A percentile compares a stretch with the other conserved stretches of the same genome.
These are phyloP conservation scores for Penicillium concentricum DNA, from an alignment of 2,329 filamentous ascomycete genomes.

Conservation along the genomic window DNA sequence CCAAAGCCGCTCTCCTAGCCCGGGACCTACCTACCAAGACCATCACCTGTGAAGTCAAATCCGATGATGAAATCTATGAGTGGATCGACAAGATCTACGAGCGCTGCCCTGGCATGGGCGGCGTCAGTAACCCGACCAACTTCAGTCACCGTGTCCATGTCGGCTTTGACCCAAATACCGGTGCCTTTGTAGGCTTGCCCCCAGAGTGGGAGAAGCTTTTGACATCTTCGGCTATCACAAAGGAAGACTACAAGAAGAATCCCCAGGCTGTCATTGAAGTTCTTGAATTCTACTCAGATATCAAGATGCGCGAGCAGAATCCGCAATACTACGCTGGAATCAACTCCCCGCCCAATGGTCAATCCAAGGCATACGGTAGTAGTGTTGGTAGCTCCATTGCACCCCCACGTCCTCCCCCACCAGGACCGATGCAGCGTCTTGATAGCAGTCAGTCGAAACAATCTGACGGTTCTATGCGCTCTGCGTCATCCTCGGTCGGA, in stretches of 20 bases:
- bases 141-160: slow-evolving; percentile 97
- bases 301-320: slow-evolving; percentile 63
- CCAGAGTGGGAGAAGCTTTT: slow-evolving; percentile 96
- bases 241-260: slow-evolving; percentile 97
- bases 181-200: slow-evolving; percentile 90
- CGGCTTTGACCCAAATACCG: slow-evolving; percentile 91
- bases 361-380: slow-evolving; percentile 50
- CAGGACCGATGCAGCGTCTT: slow-evolving; percentile 46
- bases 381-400: slow-evolving; percentile 59
- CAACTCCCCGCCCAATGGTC: slow-evolving; percentile 58
- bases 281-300: slow-evolving; percentile 68
- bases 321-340: slow-evolving; percentile 59
- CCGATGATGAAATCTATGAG: slow-evolving; percentile 94
- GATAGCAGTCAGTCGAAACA: slow-evolving; percentile 44
- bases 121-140: slow-evolving; percentile 97
- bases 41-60: slow-evolving; percentile 89
- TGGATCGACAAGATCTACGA: slow-evolving; percentile 99
- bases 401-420: slow-evolving; percentile 66
- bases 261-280: slow-evolving; percentile 74
- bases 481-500: slow-evolving; percentile 45
- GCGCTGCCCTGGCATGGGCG: slow-evolving; percentile 93
- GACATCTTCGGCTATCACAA: slow-evolving; percentile 94
- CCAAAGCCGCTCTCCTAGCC: slow-evolving; percentile 69
- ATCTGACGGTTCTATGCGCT: slow-evolving; percentile 31
- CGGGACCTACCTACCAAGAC: slow-evolving; percentile 79